These are phyloP conservation scores for Solanum corneliomulleri DNA, from an alignment of 257 asterid genomes.

Conservation along the genomic window DNA sequence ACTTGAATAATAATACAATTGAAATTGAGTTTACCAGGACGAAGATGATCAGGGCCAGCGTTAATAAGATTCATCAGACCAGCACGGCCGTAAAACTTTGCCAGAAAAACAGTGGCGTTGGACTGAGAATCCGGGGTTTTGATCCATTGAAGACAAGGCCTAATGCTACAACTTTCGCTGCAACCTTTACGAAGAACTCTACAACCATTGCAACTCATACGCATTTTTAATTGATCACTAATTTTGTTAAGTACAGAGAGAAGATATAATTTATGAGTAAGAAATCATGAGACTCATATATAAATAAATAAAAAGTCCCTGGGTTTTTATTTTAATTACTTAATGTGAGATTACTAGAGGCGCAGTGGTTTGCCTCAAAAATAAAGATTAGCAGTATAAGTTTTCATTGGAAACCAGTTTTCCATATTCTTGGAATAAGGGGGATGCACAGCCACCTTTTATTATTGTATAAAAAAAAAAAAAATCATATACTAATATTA, in stretches of 20 bases:
- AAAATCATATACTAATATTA: not conserved
- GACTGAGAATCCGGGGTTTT: conserved; percentile 57
- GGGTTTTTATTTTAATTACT: not conserved
- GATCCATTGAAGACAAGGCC: conserved; percentile 79
- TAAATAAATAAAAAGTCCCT: not conserved
- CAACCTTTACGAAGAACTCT: conserved; percentile 81
- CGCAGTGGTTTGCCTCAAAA: conserved; percentile 28
- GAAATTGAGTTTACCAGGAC: conserved; percentile 41
- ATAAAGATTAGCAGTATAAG: not conserved
- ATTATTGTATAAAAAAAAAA: not conserved
- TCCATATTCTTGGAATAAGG: conserved; percentile 13
- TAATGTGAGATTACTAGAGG: conserved; percentile 9
- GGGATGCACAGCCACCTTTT: conserved; percentile 13
- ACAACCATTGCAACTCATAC: conserved; percentile 86
- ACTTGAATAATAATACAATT: not conserved
- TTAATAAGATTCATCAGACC: conserved; percentile 73
- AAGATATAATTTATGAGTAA: not conserved
- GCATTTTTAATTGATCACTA: conserved; percentile 18
- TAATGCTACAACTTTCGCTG: conserved; percentile 56
- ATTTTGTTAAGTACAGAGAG: not conserved
- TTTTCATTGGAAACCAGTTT: not conserved
- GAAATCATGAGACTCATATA: not conserved
- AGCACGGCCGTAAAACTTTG: conserved; percentile 89
- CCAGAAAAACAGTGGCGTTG: conserved; percentile 75
- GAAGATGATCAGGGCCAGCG: conserved; percentile 62